Percentiles rank a stretch among this genome's conserved stretches.
Conservation (phyloP, 345 rosid species). For the Euphorbia tirucalli region DNA sequence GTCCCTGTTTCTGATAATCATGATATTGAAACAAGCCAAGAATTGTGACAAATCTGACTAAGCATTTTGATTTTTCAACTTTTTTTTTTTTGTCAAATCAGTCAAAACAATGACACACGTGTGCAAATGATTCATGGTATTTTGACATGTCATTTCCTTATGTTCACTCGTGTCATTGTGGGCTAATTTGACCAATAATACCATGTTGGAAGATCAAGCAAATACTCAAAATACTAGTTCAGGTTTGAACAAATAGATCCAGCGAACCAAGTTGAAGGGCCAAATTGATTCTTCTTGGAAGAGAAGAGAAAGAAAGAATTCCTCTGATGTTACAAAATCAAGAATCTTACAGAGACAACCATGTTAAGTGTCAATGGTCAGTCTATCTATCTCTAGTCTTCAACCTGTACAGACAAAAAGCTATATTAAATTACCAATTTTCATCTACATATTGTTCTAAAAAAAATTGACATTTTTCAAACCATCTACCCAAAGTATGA, state of each 20-base stretch:
- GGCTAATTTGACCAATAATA: too few relatives aligned
- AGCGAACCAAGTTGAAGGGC: background rate
- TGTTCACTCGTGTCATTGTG: too few relatives aligned
- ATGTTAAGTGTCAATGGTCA: background rate
- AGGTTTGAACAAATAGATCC: background rate
- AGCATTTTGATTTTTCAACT: background rate
- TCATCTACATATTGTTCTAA: background rate
- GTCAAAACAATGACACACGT: background rate
- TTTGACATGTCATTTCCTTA: too few relatives aligned
- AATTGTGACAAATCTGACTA: background rate
- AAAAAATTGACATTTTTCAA: too few relatives aligned
- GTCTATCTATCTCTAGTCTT: background rate
- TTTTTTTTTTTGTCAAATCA: background rate
- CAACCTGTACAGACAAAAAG: conserved; percentile 3
- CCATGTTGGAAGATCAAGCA: too few relatives aligned
- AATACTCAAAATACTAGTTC: too few relatives aligned
- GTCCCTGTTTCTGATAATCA: conserved; percentile 26
- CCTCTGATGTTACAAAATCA: background rate
- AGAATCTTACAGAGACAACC: background rate
- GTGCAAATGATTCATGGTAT: too few relatives aligned
- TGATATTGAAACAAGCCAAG: conserved; percentile 6
- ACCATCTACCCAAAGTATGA: too few relatives aligned
- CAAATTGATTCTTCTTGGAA: background rate
- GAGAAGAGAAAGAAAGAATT: background rate
- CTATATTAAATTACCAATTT: background rate